These are phyloP conservation scores for Cucumis cinereus DNA, from an alignment of 306 rosid species.

Conservation along the genomic window DNA sequence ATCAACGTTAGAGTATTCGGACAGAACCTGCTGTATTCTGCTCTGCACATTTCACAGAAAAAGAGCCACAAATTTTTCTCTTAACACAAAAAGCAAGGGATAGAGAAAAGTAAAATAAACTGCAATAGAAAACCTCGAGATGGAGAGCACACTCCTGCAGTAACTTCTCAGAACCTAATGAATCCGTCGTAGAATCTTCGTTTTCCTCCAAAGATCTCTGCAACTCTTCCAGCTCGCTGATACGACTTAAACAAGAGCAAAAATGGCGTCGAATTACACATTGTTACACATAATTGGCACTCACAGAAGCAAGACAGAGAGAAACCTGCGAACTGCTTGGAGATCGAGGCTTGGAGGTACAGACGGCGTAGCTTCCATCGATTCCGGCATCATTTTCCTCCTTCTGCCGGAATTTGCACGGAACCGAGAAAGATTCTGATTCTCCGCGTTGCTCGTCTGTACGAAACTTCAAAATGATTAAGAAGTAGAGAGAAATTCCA, in stretches of 20 bases:
- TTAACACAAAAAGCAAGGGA: background rate
- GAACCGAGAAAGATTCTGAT: background rate
- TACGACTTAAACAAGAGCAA: conserved; percentile 27
- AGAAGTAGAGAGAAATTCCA: background rate
- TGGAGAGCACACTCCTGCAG: conserved; percentile 36
- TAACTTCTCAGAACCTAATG: conserved; percentile 21
- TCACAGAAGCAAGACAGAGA: conserved; percentile 3
- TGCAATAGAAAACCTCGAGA: conserved; percentile 25
- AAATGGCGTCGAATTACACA: background rate
- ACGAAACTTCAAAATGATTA: background rate
- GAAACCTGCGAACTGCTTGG: conserved; percentile 35
- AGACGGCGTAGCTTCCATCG: conserved; percentile 23
- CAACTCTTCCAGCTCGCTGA: conserved; percentile 34
- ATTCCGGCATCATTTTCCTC: conserved; percentile 3
- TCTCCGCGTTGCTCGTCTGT: background rate
- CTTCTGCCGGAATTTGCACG: background rate
- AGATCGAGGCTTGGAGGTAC: conserved; percentile 16
- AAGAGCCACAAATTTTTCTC: background rate
- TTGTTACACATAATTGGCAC: background rate
- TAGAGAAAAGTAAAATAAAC: background rate
- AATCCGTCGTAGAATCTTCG: conserved; percentile 19
- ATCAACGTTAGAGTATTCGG: conserved; percentile 35
- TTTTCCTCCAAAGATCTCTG: conserved; percentile 16
- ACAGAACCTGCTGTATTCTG: conserved; percentile 34
- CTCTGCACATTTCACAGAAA: conserved; percentile 19